These are phyloP conservation scores for Rhizopogon vesiculosus DNA, from an alignment of 768 basidiomycete species.

Conservation along the genomic window DNA sequence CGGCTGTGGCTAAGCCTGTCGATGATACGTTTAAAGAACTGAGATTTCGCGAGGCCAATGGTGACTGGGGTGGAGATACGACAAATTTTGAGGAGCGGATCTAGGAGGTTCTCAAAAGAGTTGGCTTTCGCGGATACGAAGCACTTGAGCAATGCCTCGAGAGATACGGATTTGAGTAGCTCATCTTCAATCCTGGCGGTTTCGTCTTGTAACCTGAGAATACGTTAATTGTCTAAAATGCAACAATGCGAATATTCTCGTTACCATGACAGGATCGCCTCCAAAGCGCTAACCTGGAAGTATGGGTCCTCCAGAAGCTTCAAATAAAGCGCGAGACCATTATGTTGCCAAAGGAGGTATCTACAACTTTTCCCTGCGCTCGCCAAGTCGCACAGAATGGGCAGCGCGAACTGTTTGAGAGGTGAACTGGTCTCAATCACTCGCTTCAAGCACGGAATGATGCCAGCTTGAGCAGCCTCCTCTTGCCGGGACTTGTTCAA, in stretches of 20 bases:
- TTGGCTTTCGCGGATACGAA: constrained; percentile 85
- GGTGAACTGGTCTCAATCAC: constrained; percentile 89
- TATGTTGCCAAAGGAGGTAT: constrained; percentile 87
- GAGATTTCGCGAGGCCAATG: constrained; percentile 70
- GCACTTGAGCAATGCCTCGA: constrained; percentile 69
- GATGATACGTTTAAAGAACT: constrained; percentile 85
- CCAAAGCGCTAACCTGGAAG: constrained; percentile 89
- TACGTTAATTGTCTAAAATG: neutral
- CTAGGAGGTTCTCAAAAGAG: constrained; percentile 88
- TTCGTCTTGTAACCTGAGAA: constrained; percentile 88
- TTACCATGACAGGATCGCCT: constrained; percentile 87
- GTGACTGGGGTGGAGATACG: constrained; percentile 74
- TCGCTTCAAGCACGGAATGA: constrained; percentile 86
- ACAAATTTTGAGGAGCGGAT: constrained; percentile 89
- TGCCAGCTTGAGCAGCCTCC: constrained; percentile 94
- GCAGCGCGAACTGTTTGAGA: constrained; percentile 94
- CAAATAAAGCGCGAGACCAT: constrained; percentile 81
- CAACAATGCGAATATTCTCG: constrained; percentile 11
- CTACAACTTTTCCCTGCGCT: constrained; percentile 93
- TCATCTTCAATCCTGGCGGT: constrained; percentile 90
- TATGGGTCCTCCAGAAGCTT: constrained; percentile 79
- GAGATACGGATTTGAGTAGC: constrained; percentile 58
- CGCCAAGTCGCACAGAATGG: constrained; percentile 94
- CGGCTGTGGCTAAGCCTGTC: constrained; percentile 72
- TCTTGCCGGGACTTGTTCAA: constrained; percentile 94